These are phyloP conservation scores for Flaveria linearis DNA, from an alignment of 129 eudicot species.

Conservation along the genomic window DNA sequence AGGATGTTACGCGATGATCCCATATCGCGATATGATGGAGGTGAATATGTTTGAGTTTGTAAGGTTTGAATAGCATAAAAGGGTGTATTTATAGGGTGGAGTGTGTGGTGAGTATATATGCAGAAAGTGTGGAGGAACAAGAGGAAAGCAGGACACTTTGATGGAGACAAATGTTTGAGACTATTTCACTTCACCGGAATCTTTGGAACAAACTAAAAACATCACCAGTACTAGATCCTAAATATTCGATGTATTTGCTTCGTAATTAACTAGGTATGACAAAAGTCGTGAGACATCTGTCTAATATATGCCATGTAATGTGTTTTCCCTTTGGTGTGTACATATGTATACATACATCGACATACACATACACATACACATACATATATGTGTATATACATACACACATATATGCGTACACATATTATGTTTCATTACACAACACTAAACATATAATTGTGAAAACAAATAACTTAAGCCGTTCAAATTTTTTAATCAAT, in stretches of 20 bases:
- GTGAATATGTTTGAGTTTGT: background rate
- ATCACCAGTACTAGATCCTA: slow-evolving; percentile 22
- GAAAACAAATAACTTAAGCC: too few species aligned
- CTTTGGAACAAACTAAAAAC: background rate
- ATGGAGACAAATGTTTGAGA: slow-evolving; percentile 15
- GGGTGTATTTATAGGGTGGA: slow-evolving; percentile 23
- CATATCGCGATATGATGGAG: slow-evolving; percentile 23
- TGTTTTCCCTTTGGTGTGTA: too few species aligned
- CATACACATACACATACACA: too few species aligned
- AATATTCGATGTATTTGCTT: background rate
- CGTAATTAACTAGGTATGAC: background rate
- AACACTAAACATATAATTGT: too few species aligned
- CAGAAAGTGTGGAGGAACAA: slow-evolving; percentile 1
- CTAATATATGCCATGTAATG: too few species aligned
- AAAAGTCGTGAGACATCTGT: background rate
- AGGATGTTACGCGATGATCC: background rate
- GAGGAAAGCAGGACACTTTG: background rate
- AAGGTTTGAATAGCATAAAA: slow-evolving; percentile 5
- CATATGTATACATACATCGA: too few species aligned
- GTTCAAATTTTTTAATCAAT: too few species aligned
- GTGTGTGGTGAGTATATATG: background rate
- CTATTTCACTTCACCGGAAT: background rate
- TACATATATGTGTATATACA: too few species aligned
- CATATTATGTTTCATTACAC: too few species aligned
- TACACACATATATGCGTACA: too few species aligned